These are phyloP conservation scores for Pseudogymnoascus sp. DNA, from an alignment of 2,329 filamentous ascomycete genomes.

Conservation along the genomic window DNA sequence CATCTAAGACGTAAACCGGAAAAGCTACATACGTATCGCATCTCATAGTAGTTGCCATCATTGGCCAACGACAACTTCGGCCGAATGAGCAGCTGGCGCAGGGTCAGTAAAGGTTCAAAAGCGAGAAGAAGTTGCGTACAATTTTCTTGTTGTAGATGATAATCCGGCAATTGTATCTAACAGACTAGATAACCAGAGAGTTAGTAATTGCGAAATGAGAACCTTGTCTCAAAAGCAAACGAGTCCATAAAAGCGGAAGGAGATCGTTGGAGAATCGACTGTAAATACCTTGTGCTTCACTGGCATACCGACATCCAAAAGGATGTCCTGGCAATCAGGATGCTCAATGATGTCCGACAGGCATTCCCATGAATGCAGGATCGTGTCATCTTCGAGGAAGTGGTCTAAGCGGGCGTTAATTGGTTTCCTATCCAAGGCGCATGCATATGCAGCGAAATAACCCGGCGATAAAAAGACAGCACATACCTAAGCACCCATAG, in stretches of 20 bases:
- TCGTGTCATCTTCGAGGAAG: constrained; percentile 36
- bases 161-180: constrained; percentile 56
- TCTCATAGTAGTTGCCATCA: constrained; percentile 58
- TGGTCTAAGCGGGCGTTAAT: neutral
- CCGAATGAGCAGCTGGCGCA: constrained; percentile 44
- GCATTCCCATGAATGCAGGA: constrained; percentile 54
- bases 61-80: constrained; percentile 66
- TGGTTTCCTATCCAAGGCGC: neutral
- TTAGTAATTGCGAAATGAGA: neutral
- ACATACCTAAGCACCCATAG: constrained; percentile 6
- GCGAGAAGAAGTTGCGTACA: constrained; percentile 27
- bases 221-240: neutral
- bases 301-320: constrained; percentile 56
- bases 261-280: neutral
- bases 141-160: constrained; percentile 58
- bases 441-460: neutral
- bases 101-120: neutral
- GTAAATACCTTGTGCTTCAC: constrained; percentile 52
- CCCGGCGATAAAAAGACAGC: neutral
- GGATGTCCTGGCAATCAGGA: constrained; percentile 51
- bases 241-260: neutral
- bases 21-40: constrained; percentile 16
- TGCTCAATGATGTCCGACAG: constrained; percentile 52
- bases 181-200: neutral
- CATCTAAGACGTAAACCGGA: neutral